phyloP scores from a whole-genome alignment of 139 green algal genomes.

The Chloropicon primus region DNA sequence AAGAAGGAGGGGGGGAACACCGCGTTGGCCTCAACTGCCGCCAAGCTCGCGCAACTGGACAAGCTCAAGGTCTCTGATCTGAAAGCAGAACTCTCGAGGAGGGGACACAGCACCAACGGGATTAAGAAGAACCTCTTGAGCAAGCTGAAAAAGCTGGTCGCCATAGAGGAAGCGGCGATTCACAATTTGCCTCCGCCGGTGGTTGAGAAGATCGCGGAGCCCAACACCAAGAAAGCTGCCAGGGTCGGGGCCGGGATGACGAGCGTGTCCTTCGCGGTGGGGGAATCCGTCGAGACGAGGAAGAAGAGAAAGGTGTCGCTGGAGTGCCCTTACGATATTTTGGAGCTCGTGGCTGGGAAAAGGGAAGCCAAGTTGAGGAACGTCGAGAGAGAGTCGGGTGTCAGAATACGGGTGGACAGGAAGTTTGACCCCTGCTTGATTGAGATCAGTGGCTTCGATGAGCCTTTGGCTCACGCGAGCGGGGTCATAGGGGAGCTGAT shows the following conservation, averaged over 20 bases:
- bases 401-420: background rate
- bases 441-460: background rate
- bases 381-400: background rate
- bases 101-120: background rate
- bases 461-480: background rate
- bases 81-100: background rate
- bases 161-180: background rate
- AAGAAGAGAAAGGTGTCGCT: no score
- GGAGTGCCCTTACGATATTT: background rate
- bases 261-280: no score
- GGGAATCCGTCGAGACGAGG: no score
- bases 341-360: background rate
- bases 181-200: background rate
- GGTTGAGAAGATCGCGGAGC: background rate
- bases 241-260: no score
- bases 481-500: no score
- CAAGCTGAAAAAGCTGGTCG: background rate
- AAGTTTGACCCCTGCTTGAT: background rate
- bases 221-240: no score
- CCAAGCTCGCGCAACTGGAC: background rate
- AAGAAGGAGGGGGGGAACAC: no score
- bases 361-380: background rate
- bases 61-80: background rate
- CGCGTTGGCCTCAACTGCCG: no score
- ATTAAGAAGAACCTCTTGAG: background rate